Base-by-base conservation (phyloP, 805 yeast genomes). In the Myxozyma mucilagina region DNA sequence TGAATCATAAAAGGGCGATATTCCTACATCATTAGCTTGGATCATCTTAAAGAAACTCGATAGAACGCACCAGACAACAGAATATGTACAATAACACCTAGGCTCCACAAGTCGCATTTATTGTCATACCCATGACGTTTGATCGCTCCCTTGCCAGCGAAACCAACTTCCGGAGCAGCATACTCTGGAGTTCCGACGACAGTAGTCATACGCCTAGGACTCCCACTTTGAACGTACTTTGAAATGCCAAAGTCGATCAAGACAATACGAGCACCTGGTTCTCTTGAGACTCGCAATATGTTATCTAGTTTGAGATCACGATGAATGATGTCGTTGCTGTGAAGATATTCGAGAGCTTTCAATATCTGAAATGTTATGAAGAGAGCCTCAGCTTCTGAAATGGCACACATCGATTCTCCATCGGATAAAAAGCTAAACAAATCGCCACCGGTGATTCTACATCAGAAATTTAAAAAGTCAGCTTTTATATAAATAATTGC, bases 171-270 rank as follows among this genome's bases (percentile, higher is more conserved):
- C 0, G 91, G 91, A 0, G 91, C 90, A 59, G 85, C 80, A 67
- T 86, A 86, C 69, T 86, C 90, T 0, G 87, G 84, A 0, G 90
- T 86, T 1, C 87, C 87, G 0, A 82, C 85, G 0, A 81, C 75
- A 0, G 86, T 80, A 44, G 75, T 76, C 77, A 82, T 78, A 57
- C 84, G 71, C 6, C 70, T 63, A 18, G 70, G 43, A 13, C 66
- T 66, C 14, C 72, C 68, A 8, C 48, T 18, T 7, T 13, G 11
- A 41, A 56, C 18, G 32, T 50, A 48, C 66, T 76, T 79, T 1
- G 84, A 82, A 43, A 80, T 80, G 0, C 92, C 92, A 73, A 87
- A 87, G 73, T 87, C 93, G 9, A 89, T 88, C 29, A 87, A 69
- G 1, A 84, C 79, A 42, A 87, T 72, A 61, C 80, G 78, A 0